phyloP scores from a whole-genome alignment of 371 early-diverging fungal genomes.

The Capillidium rhysosporum region DNA sequence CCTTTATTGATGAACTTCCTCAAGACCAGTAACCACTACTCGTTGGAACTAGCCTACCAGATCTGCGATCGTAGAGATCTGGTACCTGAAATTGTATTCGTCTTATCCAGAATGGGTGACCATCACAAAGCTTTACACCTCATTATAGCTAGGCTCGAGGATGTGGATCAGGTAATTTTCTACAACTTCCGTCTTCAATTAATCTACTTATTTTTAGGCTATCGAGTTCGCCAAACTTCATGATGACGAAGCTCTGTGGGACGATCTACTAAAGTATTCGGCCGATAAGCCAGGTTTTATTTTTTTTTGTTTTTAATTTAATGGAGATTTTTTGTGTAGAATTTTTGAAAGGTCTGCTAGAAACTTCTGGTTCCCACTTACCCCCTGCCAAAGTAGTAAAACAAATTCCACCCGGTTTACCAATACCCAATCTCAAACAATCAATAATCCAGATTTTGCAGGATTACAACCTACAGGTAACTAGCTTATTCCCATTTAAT shows the following conservation, averaged over 20 bases:
- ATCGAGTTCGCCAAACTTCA: constrained; percentile 95
- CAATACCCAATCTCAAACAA: constrained; percentile 59
- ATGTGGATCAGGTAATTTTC: constrained; percentile 54
- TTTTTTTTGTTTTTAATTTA: constrained; percentile 1
- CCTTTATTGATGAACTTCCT: constrained; percentile 61
- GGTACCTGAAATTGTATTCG: constrained; percentile 86
- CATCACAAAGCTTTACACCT: constrained; percentile 76
- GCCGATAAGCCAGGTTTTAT: constrained; percentile 71
- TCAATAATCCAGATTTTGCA: constrained; percentile 68
- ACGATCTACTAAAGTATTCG: constrained; percentile 69
- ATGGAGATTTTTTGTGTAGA: constrained; percentile 17
- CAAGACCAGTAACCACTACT: constrained; percentile 49
- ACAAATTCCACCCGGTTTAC: constrained; percentile 53
- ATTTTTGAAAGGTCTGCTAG: constrained; percentile 76
- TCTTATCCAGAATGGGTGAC: constrained; percentile 93
- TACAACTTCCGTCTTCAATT: constrained; percentile 1
- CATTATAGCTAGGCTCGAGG: constrained; percentile 70
- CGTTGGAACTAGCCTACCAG: constrained; percentile 61
- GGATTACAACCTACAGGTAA: constrained; percentile 73
- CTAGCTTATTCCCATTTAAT: not conserved
- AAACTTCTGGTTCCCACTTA: constrained; percentile 67
- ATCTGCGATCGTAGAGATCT: constrained; percentile 66
- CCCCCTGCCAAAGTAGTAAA: constrained; percentile 60
- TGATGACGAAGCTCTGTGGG: constrained; percentile 87
- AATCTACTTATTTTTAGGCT: constrained; percentile 31